Percentiles rank a stretch among this genome's conserved stretches.
phyloP scores from a whole-genome alignment of 2,329 filamentous ascomycete genomes.

The Aspergillus brasiliensis region DNA sequence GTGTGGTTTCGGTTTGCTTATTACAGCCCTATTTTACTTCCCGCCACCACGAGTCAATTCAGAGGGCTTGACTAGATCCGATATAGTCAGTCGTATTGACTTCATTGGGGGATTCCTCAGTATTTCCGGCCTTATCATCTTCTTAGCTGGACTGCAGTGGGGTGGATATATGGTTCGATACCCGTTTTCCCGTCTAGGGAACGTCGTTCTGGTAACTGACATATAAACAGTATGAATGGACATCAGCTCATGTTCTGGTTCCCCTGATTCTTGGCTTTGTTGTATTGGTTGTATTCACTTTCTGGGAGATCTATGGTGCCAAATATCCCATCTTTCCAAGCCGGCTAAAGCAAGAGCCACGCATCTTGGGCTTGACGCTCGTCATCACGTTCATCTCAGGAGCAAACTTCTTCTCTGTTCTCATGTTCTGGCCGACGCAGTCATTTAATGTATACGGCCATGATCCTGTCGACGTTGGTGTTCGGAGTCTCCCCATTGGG shows the following conservation, averaged over 20 bases:
- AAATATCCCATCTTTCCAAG: constrained; percentile 51
- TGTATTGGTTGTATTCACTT: constrained; percentile 46
- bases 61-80: constrained; percentile 37
- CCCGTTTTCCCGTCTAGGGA: neutral
- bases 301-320: constrained; percentile 52
- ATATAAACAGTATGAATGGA: constrained; percentile 44
- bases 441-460: constrained; percentile 68
- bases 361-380: constrained; percentile 55
- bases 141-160: constrained; percentile 55
- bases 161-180: constrained; percentile 49
- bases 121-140: constrained; percentile 50
- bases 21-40: constrained; percentile 48
- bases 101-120: constrained; percentile 54
- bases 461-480: constrained; percentile 64
- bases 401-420: constrained; percentile 59
- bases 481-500: constrained; percentile 66
- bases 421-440: constrained; percentile 65
- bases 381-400: constrained; percentile 63
- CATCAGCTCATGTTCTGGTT: constrained; percentile 48
- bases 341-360: constrained; percentile 50
- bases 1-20: constrained; percentile 45
- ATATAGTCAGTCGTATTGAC: constrained; percentile 52
- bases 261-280: constrained; percentile 49
- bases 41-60: constrained; percentile 49
- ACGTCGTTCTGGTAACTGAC: neutral